Conservation (phyloP, 2,329 filamentous ascomycete genomes). For the Cercospora berteroae region DNA sequence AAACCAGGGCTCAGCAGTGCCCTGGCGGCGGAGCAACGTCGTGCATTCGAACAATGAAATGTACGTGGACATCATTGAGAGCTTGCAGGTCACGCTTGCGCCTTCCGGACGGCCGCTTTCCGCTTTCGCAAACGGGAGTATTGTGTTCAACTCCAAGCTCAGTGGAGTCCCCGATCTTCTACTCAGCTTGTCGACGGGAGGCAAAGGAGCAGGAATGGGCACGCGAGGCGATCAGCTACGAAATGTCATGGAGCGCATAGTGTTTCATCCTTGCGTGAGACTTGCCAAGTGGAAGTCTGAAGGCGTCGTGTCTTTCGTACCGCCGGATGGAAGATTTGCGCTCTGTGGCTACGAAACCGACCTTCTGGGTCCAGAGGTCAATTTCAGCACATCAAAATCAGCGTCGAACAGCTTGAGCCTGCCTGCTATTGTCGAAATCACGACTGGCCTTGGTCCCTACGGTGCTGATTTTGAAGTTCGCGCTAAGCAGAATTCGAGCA, state of each 20-base stretch:
- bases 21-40: conserved; percentile 89
- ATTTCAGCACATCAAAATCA: conserved; percentile 26
- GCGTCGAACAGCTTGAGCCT: conserved; percentile 61
- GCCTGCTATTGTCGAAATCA: conserved; percentile 78
- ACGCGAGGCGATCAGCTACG: conserved; percentile 44
- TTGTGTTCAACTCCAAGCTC: conserved; percentile 92
- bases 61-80: conserved; percentile 94
- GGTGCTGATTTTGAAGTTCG: conserved; percentile 89
- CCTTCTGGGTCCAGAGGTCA: conserved; percentile 67
- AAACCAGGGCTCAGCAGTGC: conserved; percentile 56
- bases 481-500: conserved; percentile 52
- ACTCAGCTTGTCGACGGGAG: conserved; percentile 74
- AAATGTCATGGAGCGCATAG: conserved; percentile 74
- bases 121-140: conserved; percentile 85
- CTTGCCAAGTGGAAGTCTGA: conserved; percentile 85
- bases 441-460: conserved; percentile 69
- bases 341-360: conserved; percentile 94
- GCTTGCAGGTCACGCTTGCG: conserved; percentile 79
- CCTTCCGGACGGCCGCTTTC: conserved; percentile 85
- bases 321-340: conserved; percentile 90
- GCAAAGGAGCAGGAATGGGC: conserved; percentile 72
- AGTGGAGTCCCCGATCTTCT: conserved; percentile 91
- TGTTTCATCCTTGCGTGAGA: conserved; percentile 94
- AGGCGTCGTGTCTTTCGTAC: conserved; percentile 92
- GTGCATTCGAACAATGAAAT: conserved; percentile 95